phyloP scores from a whole-genome alignment of 495 filamentous ascomycete genomes.

The Endocarpon pusillum region DNA sequence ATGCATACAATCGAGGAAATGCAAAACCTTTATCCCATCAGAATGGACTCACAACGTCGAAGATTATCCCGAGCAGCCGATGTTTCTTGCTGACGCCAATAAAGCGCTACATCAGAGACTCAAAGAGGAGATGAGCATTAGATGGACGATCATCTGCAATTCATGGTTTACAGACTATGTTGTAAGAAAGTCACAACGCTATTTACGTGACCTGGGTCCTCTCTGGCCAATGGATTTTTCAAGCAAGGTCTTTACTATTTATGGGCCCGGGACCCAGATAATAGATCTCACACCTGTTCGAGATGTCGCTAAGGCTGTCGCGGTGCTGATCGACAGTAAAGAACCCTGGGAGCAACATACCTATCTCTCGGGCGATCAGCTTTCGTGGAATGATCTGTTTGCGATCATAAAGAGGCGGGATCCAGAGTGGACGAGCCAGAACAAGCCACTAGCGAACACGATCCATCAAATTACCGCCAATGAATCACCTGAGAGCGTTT shows the following conservation, averaged over 20 bases:
- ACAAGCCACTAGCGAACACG: neutral
- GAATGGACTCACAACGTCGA: conserved; percentile 6
- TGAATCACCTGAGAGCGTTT: neutral
- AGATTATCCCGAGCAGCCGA: conserved; percentile 4
- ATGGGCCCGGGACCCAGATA: conserved; percentile 1
- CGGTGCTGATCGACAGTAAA: conserved; percentile 2
- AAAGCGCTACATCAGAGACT: conserved; percentile 3
- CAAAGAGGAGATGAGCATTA: conserved; percentile 2
- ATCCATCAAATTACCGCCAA: neutral
- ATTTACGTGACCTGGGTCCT: conserved; percentile 1
- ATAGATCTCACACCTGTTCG: conserved; percentile 5
- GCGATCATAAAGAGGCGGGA: neutral
- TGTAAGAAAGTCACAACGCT: neutral
- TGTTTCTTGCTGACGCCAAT: conserved; percentile 2
- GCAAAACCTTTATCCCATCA: conserved; percentile 7
- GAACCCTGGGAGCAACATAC: neutral
- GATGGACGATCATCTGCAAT: conserved; percentile 6
- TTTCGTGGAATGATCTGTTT: neutral
- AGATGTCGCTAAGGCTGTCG: conserved; percentile 4
- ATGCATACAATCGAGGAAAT: conserved; percentile 2
- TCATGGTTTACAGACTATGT: conserved; percentile 8
- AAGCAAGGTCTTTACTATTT: neutral
- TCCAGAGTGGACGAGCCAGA: neutral
- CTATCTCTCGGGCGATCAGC: neutral
- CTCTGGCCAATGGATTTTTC: neutral